These are phyloP conservation scores for Leccinum aurantiacum DNA, from an alignment of 768 basidiomycete genomes.

Conservation along the genomic window DNA sequence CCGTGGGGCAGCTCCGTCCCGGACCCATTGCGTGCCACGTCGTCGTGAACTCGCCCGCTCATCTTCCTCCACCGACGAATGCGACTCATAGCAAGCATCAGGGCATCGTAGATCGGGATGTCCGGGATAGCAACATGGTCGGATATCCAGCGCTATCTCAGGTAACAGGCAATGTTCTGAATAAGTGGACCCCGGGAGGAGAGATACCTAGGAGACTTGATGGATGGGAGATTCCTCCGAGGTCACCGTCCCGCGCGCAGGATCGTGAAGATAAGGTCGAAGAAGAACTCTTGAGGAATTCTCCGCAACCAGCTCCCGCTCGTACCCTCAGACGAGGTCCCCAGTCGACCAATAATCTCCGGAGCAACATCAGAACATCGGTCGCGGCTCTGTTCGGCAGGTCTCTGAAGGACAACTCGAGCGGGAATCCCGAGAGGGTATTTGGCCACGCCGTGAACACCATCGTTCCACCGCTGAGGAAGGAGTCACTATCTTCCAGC, in stretches of 20 bases:
- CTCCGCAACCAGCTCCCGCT: not conserved
- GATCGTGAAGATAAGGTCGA: not conserved
- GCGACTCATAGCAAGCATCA: not conserved
- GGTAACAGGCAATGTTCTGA: constrained; percentile 14
- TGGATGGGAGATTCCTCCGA: constrained; percentile 4
- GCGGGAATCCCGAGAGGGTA: constrained; percentile 2
- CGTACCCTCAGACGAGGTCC: constrained; percentile 15
- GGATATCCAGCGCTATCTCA: constrained; percentile 22
- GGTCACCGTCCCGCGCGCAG: not conserved
- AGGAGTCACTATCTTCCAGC: constrained; percentile 16
- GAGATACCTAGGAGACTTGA: not conserved
- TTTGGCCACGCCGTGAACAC: constrained; percentile 21
- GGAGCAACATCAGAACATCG: constrained; percentile 3
- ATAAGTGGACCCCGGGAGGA: constrained; percentile 5
- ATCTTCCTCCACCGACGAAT: not conserved
- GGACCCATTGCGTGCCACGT: not conserved
- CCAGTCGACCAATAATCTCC: constrained; percentile 4
- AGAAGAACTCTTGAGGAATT: constrained; percentile 14
- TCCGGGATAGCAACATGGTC: not conserved
- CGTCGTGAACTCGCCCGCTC: not conserved
- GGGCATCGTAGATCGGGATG: not conserved
- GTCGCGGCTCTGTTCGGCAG: constrained; percentile 6
- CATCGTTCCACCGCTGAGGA: constrained; percentile 9
- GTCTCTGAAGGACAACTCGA: constrained; percentile 4
- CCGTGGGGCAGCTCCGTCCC: constrained; percentile 5